phyloP scores from a whole-genome alignment of 1,284 basidiomycete species.

The Boletus holoroseus region DNA sequence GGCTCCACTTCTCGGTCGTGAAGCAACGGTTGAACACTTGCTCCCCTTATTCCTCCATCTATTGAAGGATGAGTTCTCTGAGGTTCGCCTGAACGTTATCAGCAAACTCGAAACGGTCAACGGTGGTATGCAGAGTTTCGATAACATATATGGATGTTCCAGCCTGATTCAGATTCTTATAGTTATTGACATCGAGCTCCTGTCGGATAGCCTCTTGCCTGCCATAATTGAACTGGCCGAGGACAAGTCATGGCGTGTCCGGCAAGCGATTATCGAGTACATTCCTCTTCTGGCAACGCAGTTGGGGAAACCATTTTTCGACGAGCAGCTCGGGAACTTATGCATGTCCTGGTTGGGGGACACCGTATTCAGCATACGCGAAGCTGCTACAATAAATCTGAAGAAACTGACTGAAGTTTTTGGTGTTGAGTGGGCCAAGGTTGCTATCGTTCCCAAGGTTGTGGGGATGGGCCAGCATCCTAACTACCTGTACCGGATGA shows the following conservation, averaged over 20 bases:
- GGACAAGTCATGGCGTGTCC: constrained; percentile 99
- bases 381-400: constrained; percentile 95
- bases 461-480: constrained; percentile 97
- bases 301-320: constrained; percentile 95
- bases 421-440: constrained; percentile 95
- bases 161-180: constrained; percentile 15
- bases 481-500: constrained; percentile 98
- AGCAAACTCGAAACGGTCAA: constrained; percentile 98
- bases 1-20: constrained; percentile 90
- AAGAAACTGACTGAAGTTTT: constrained; percentile 99
- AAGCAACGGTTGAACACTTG: constrained; percentile 95
- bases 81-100: constrained; percentile 97
- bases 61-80: constrained; percentile 98
- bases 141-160: background rate
- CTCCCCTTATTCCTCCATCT: constrained; percentile 94
- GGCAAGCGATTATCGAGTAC: constrained; percentile 99
- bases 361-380: constrained; percentile 97
- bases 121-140: constrained; percentile 53
- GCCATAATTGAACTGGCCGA: constrained; percentile 98
- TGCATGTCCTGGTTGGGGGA: constrained; percentile 99
- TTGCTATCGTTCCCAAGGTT: constrained; percentile 95
- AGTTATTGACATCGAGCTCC: constrained; percentile 97
- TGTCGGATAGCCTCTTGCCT: constrained; percentile 94
- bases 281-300: constrained; percentile 94
- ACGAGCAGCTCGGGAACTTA: constrained; percentile 92